Conservation (phyloP, 495 filamentous ascomycete genomes). For the Margaritispora aquatica region DNA sequence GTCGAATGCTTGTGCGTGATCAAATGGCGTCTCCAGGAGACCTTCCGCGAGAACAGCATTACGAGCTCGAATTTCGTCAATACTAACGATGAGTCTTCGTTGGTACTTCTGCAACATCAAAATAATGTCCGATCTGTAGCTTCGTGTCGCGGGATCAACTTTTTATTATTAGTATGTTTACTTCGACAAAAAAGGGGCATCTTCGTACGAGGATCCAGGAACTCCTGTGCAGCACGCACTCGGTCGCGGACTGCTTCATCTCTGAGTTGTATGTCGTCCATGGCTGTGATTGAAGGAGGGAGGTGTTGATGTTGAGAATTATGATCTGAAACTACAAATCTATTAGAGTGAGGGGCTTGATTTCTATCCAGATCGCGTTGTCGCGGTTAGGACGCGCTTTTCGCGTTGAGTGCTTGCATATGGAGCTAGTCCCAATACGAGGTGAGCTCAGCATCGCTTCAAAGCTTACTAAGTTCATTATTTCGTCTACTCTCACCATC, state of each 20-base stretch:
- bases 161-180: conserved; percentile 10
- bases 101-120: conserved; percentile 88
- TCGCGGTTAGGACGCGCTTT: neutral
- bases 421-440: neutral
- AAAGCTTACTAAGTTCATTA: neutral
- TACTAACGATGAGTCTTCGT: conserved; percentile 73
- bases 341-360: neutral
- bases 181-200: conserved; percentile 4
- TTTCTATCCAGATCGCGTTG: neutral
- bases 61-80: conserved; percentile 91
- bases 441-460: neutral
- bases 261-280: conserved; percentile 68
- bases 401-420: neutral
- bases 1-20: conserved; percentile 82
- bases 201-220: conserved; percentile 73
- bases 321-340: neutral
- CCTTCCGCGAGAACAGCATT: conserved; percentile 86
- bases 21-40: conserved; percentile 80
- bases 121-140: conserved; percentile 82
- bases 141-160: conserved; percentile 51
- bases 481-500: neutral
- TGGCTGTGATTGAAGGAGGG: conserved; percentile 2
- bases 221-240: conserved; percentile 73
- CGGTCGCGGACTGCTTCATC: conserved; percentile 80
- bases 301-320: neutral